These are phyloP conservation scores for Yamadazyma sp. DNA, from an alignment of 1,139 yeast genomes.

Conservation along the genomic window DNA sequence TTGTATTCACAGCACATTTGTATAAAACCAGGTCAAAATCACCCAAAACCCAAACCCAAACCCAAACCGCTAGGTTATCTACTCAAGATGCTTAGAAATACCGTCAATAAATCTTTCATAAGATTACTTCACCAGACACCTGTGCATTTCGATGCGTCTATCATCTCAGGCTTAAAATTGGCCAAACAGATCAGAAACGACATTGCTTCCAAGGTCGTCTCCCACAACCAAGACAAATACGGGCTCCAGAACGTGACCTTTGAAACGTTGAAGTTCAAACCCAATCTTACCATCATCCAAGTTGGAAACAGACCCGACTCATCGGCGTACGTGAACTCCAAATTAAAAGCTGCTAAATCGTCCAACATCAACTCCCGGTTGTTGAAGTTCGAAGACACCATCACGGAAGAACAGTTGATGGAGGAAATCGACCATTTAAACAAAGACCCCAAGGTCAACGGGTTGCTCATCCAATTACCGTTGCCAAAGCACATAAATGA, in stretches of 20 bases:
- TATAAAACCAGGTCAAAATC: neutral
- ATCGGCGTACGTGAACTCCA: constrained; percentile 72
- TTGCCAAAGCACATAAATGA: constrained; percentile 71
- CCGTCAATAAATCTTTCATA: neutral
- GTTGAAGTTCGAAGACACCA: constrained; percentile 55
- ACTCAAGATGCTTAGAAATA: constrained; percentile 7
- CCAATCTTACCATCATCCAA: constrained; percentile 68
- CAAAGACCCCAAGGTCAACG: constrained; percentile 64
- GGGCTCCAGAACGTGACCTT: constrained; percentile 16
- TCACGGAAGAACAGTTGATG: constrained; percentile 56
- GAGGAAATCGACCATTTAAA: constrained; percentile 57
- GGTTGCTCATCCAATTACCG: constrained; percentile 72
- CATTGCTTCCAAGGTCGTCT: constrained; percentile 44
- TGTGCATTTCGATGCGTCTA: constrained; percentile 31
- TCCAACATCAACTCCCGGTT: constrained; percentile 63
- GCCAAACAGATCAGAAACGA: constrained; percentile 38
- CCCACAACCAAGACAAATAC: constrained; percentile 33
- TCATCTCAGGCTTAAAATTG: constrained; percentile 45
- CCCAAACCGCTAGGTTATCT: neutral
- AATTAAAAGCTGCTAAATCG: constrained; percentile 68
- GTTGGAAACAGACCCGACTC: constrained; percentile 79
- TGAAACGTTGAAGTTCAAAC: constrained; percentile 48
- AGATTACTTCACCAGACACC: constrained; percentile 15
- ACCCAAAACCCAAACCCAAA: neutral
- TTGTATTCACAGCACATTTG: neutral